Percentiles rank a stretch among this genome's conserved stretches.
phyloP scores from a whole-genome alignment of 2,329 filamentous ascomycete genomes.

The Cladophialophora exuberans region DNA sequence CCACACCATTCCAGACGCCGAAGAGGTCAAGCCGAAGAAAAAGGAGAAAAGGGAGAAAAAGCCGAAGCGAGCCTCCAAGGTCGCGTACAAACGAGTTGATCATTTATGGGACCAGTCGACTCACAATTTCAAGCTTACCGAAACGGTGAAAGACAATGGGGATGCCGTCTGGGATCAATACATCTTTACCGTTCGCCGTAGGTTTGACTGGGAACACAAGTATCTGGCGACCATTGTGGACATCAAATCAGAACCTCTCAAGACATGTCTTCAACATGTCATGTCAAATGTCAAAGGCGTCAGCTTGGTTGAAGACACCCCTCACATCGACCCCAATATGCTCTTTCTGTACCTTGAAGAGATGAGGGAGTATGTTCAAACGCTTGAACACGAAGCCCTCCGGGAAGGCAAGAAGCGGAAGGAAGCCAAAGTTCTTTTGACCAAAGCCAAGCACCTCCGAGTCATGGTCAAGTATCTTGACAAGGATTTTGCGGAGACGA shows the following conservation, averaged over 20 bases:
- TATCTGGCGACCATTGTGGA: conserved; percentile 76
- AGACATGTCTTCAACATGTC: conserved; percentile 69
- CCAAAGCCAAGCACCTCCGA: conserved; percentile 60
- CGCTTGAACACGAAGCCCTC: conserved; percentile 68
- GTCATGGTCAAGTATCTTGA: conserved; percentile 77
- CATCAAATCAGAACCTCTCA: conserved; percentile 80
- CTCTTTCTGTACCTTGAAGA: conserved; percentile 79
- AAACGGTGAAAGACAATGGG: conserved; percentile 66
- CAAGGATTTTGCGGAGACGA: conserved; percentile 75
- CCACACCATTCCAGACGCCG: conserved; percentile 23
- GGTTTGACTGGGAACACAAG: conserved; percentile 83
- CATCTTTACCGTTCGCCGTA: conserved; percentile 79
- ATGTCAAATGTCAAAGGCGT: conserved; percentile 78
- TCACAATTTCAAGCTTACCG: conserved; percentile 69
- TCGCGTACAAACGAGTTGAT: conserved; percentile 72
- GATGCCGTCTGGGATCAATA: conserved; percentile 74
- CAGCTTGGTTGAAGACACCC: conserved; percentile 78
- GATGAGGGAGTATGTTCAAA: conserved; percentile 65
- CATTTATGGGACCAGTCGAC: conserved; percentile 61
- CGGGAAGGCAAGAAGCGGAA: conserved; percentile 49
- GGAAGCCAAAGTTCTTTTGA: conserved; percentile 39
- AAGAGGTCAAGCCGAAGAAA: conserved; percentile 38
- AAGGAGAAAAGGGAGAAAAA: conserved; percentile 28
- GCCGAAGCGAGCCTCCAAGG: conserved; percentile 53
- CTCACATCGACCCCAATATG: conserved; percentile 71